Evolutionary conservation across 768 basidiomycete genomes (phyloP).

Genomic region (Leccinum variicolor): DNA sequence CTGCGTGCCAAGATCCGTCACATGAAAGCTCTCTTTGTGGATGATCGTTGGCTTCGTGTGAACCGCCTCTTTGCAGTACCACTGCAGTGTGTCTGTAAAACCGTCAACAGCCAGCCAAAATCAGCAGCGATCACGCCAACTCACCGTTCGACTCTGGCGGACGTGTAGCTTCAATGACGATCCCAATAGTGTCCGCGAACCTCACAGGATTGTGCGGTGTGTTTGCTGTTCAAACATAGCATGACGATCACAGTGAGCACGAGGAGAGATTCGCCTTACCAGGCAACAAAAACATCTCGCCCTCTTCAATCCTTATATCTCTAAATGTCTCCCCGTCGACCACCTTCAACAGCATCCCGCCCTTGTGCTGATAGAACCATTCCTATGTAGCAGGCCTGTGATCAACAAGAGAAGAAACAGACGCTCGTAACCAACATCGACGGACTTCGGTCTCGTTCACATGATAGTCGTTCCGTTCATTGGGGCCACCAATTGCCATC

Average conservation of each 20-base stretch:
- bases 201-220: conserved; percentile 96
- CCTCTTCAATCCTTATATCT: conserved; percentile 89
- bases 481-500: conserved; percentile 97
- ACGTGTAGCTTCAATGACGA: conserved; percentile 86
- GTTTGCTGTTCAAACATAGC: conserved; percentile 55
- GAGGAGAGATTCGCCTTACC: conserved; percentile 43
- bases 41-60: conserved; percentile 73
- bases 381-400: conserved; percentile 47
- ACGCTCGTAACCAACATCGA: background rate
- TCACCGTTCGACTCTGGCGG: conserved; percentile 73
- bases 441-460: conserved; percentile 89
- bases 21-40: conserved; percentile 82
- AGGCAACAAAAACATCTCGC: conserved; percentile 95
- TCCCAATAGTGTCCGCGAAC: conserved; percentile 84
- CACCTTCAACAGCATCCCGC: conserved; percentile 84
- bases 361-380: conserved; percentile 98
- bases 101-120: background rate
- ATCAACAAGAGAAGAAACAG: background rate
- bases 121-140: conserved; percentile 13
- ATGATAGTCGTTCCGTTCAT: conserved; percentile 92
- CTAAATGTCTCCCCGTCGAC: conserved; percentile 77
- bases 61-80: conserved; percentile 75
- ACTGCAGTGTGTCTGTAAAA: conserved; percentile 77
- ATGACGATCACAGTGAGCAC: background rate
- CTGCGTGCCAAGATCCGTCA: conserved; percentile 89